A percentile compares a stretch with the other conserved stretches of the same genome.
Conservation (phyloP, 208 protist species). For the Tritrichomonas foetus region DNA sequence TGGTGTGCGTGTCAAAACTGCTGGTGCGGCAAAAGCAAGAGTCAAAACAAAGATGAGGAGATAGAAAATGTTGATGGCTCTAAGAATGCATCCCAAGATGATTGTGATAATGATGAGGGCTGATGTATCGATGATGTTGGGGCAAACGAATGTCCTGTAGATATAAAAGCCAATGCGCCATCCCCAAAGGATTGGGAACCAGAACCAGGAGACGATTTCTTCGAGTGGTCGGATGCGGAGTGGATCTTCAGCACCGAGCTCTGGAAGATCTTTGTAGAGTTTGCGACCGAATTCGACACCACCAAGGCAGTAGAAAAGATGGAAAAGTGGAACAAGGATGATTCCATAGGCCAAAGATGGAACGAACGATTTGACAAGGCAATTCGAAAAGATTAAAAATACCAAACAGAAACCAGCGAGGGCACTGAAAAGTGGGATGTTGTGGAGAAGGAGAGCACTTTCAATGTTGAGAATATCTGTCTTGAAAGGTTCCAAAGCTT, state of each 20-base stretch:
- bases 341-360: background rate
- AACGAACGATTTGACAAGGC: background rate
- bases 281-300: background rate
- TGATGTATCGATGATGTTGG: background rate
- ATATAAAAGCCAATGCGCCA: slow-evolving; percentile 9
- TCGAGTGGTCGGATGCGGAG: background rate
- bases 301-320: slow-evolving; percentile 37
- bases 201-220: background rate
- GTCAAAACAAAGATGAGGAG: background rate
- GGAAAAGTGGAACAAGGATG: background rate
- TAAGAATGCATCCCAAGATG: background rate
- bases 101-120: background rate
- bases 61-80: background rate
- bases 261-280: background rate
- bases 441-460: background rate
- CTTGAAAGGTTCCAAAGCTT: background rate
- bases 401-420: background rate
- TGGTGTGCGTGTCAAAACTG: background rate
- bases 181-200: background rate
- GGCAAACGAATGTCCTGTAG: slow-evolving; percentile 27
- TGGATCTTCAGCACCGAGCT: background rate
- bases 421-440: background rate
- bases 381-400: background rate
- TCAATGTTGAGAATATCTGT: background rate
- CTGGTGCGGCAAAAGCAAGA: background rate